These are phyloP conservation scores for Nothophaeocryptopus gaeumannii DNA, from an alignment of 2,329 filamentous ascomycete species.

Conservation along the genomic window DNA sequence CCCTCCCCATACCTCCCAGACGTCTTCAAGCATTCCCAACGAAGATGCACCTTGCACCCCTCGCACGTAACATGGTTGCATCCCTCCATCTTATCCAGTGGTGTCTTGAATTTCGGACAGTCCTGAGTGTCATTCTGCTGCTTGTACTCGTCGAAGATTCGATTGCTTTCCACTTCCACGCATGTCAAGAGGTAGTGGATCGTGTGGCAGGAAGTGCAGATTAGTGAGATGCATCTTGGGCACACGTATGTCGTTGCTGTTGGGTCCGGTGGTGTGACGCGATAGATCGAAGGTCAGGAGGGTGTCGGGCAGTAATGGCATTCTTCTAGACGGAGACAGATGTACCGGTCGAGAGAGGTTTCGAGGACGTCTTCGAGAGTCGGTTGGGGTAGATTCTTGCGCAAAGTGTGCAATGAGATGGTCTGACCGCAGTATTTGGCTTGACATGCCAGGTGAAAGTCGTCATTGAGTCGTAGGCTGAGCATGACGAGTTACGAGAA, in stretches of 20 bases:
- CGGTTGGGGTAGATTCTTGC: not conserved
- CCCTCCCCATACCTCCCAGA: not conserved
- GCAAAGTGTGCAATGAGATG: not conserved
- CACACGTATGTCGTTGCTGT: not conserved
- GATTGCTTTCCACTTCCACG: not conserved
- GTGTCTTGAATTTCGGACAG: not conserved
- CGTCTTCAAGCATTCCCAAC: not conserved
- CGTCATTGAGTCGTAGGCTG: not conserved
- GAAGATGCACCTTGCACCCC: not conserved
- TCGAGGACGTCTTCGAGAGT: not conserved
- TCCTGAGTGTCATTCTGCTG: not conserved
- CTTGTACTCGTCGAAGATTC: not conserved
- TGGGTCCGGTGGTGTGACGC: not conserved
- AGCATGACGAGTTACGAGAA: not conserved
- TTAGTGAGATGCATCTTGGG: not conserved
- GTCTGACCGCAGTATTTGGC: not conserved
- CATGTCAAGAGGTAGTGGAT: constrained; percentile 2
- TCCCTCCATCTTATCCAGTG: constrained; percentile 1
- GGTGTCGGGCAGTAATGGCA: constrained; percentile 4
- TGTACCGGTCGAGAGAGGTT: not conserved
- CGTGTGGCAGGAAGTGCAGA: not conserved
- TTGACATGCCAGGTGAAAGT: not conserved
- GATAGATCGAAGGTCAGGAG: not conserved
- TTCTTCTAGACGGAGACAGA: not conserved
- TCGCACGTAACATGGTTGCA: constrained; percentile 1